Conservation (phyloP, 768 basidiomycete species). For the Termitomyces sp. region DNA sequence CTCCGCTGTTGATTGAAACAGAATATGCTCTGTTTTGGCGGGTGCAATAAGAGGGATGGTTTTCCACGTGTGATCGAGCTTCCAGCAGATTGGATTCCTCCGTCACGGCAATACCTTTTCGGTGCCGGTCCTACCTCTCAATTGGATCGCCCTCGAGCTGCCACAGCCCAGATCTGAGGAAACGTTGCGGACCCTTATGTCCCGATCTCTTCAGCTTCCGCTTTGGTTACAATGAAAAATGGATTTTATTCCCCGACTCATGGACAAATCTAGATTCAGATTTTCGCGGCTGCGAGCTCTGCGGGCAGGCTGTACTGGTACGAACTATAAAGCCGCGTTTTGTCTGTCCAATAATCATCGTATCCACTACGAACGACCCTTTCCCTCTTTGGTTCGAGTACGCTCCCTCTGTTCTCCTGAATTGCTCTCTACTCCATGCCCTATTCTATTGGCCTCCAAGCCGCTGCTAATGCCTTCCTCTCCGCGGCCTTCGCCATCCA, state of each 20-base stretch:
- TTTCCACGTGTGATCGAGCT: constrained; percentile 16
- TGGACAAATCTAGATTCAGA: constrained; percentile 17
- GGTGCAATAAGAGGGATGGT: constrained; percentile 9
- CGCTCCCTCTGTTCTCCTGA: constrained; percentile 20
- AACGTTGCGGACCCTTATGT: constrained; percentile 9
- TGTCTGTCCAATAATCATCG: constrained; percentile 22
- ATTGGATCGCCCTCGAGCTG: constrained; percentile 10
- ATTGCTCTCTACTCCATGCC: constrained; percentile 35
- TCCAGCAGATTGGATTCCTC: constrained; percentile 11
- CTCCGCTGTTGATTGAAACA: constrained; percentile 15
- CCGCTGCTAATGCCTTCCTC: constrained; percentile 44
- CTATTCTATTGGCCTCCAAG: constrained; percentile 44
- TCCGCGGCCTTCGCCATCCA: constrained; percentile 46
- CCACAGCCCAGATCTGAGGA: constrained; percentile 11
- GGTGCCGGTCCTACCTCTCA: constrained; percentile 16
- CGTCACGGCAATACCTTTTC: constrained; percentile 16
- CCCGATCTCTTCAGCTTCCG: constrained; percentile 17
- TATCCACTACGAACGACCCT: constrained; percentile 11
- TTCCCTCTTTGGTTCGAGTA: constrained; percentile 19
- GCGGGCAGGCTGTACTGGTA: constrained; percentile 22
- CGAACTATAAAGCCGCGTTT: constrained; percentile 24
- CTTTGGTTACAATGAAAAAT: constrained; percentile 12
- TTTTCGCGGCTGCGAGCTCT: constrained; percentile 25
- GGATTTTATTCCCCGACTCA: constrained; percentile 12
- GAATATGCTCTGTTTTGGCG: constrained; percentile 11